Evolutionary conservation across 192 early-diverging fungal species (phyloP).

Genomic region (Umbelopsis sp.): DNA sequence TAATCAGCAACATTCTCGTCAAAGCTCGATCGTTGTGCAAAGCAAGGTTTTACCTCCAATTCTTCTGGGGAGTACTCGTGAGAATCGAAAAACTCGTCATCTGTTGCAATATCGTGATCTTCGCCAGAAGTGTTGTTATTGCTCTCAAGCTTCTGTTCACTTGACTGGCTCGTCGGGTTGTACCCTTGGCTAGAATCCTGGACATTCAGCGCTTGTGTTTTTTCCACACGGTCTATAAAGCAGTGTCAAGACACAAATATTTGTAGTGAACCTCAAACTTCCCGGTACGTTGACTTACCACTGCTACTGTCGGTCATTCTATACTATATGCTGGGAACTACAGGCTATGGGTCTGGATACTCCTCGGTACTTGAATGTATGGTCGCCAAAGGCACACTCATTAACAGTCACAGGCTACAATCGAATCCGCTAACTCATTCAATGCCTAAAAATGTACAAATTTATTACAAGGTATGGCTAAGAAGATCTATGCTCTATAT

Average conservation of each 20-base stretch:
- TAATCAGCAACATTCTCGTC: no score
- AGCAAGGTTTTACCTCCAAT: constrained; percentile 32
- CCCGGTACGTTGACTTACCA: no score
- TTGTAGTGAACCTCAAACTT: no score
- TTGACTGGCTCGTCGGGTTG: no score
- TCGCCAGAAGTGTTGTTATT: not conserved
- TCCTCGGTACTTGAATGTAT: no score
- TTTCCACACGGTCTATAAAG: no score
- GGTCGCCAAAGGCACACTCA: no score
- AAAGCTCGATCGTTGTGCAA: not conserved
- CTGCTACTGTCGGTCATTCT: no score
- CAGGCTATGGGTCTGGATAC: no score
- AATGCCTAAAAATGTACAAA: constrained; percentile 5
- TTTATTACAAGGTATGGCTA: not conserved
- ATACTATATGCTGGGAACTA: no score
- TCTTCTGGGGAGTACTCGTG: constrained; percentile 39
- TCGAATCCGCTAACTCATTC: not conserved
- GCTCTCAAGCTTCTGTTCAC: not conserved
- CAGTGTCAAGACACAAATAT: no score
- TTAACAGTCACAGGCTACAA: not conserved
- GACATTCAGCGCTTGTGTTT: no score
- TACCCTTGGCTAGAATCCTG: not conserved
- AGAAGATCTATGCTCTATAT: constrained; percentile 15
- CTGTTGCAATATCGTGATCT: constrained; percentile 24
- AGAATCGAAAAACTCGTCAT: constrained; percentile 35